Evolutionary conservation across 1,284 basidiomycete genomes (phyloP).

Genomic region (Leucocoprinus gongylophorus): DNA sequence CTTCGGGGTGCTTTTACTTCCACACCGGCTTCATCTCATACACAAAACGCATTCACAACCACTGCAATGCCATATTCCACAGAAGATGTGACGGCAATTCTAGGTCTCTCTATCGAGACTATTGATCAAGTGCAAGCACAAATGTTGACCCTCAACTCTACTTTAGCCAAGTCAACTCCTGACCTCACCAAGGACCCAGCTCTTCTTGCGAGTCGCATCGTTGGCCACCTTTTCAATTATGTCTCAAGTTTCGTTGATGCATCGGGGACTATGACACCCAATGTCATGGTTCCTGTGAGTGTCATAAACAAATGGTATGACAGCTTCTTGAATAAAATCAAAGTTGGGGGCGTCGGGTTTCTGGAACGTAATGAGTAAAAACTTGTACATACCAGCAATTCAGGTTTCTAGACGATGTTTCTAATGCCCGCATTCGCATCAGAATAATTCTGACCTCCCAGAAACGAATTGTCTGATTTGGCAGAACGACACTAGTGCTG

Average conservation of each 20-base stretch:
- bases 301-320: conserved; percentile 82
- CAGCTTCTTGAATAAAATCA: conserved; percentile 66
- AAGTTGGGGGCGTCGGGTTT: conserved; percentile 64
- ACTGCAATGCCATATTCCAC: conserved; percentile 19
- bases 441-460: no score
- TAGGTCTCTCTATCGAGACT: conserved; percentile 69
- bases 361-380: conserved; percentile 45
- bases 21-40: conserved; percentile 30
- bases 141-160: conserved; percentile 33
- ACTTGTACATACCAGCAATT: neutral
- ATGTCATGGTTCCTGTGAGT: conserved; percentile 68
- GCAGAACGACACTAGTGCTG: no score
- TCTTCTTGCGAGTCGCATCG: conserved; percentile 54
- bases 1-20: conserved; percentile 63
- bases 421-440: no score
- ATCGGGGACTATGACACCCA: conserved; percentile 40
- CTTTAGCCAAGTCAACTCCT: conserved; percentile 1
- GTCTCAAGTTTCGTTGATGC: conserved; percentile 68
- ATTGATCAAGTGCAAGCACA: conserved; percentile 51
- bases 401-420: no score
- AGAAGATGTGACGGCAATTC: conserved; percentile 54
- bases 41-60: conserved; percentile 17
- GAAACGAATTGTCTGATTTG: no score
- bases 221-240: conserved; percentile 79
- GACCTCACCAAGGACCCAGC: conserved; percentile 21